Evolutionary conservation across 306 rosid genomes (phyloP), one percentile per base, ranked within the genome.

Genomic region (Cicer chorassanicum): DNA sequence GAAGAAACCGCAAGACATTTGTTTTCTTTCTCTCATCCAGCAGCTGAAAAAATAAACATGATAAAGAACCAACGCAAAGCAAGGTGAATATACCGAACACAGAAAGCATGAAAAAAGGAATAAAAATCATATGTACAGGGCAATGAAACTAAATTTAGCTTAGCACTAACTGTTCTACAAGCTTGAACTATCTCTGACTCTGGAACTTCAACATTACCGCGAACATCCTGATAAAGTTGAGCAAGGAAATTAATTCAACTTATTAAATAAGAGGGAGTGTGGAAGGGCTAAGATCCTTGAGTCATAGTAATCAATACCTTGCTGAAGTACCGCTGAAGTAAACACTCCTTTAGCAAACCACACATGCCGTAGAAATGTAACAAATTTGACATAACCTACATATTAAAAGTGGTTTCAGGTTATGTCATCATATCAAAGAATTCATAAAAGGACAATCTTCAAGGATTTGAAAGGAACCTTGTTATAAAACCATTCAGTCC

Each of bases 141-240:
- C 6, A 39, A 73, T 42, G 12, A 67, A 62, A 38, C 74, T 74
- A 73, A 84, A 62, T 43, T 43, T 62, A 68, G 82, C 73, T 19
- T 38, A 77, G 69, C 78, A 88, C 95, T 84, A 48, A 94, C 99
- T 80, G 87, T 92, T 86, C 93, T 81, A 87, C 99, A 92, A 7
- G 99, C 96, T 87, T 88, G 96, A 78, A 92, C 99, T 73, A 92
- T 88, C 84, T 94, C 97, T 0, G 99, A 92, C 78, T 94, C 99
- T 53, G 92, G 89, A 81, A 92, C 86, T 82, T 88, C 97, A 7
- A 75, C 87, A 78, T 72, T 83, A 62, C 99, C 97, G 0, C 90
- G 91, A 44, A 92, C 95, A 66, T 94, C 99, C 99, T 94, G 84
- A 77, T 55, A 70, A 61, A 66, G 39, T 55, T 16, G 50, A 77